phyloP scores from a whole-genome alignment of 2,329 filamentous ascomycete genomes.

The Aspergillus neoniger region DNA sequence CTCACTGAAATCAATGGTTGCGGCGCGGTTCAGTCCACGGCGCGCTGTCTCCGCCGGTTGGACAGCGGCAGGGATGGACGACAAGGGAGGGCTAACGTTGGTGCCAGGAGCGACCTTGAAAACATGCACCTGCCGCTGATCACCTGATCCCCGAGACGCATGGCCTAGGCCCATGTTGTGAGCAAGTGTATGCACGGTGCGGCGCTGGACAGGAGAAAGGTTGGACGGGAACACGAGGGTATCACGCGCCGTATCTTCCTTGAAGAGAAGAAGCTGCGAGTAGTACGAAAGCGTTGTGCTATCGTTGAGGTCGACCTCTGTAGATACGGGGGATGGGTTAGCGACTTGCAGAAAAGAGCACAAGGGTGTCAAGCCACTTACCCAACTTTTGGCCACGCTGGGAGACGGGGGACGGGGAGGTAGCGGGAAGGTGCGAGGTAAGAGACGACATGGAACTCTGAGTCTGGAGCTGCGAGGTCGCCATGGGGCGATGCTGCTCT shows the following conservation, averaged over 20 bases:
- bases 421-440: conserved; percentile 63
- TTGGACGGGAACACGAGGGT: conserved; percentile 80
- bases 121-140: conserved; percentile 87
- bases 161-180: conserved; percentile 94
- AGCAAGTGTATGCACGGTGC: conserved; percentile 88
- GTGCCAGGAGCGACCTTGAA: conserved; percentile 59
- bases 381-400: conserved; percentile 48
- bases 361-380: conserved; percentile 21
- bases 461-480: conserved; percentile 67
- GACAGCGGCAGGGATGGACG: conserved; percentile 62
- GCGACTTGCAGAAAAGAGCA: conserved; percentile 16
- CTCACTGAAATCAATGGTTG: conserved; percentile 95
- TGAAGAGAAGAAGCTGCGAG: conserved; percentile 86
- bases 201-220: conserved; percentile 78
- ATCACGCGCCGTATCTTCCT: conserved; percentile 74
- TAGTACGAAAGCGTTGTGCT: conserved; percentile 84
- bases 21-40: conserved; percentile 84
- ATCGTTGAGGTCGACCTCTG: conserved; percentile 88
- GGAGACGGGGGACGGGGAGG: conserved; percentile 68
- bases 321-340: conserved; percentile 23
- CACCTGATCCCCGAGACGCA: conserved; percentile 82
- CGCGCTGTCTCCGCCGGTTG: conserved; percentile 75
- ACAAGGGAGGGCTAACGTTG: conserved; percentile 63
- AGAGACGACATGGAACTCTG: conserved; percentile 86
- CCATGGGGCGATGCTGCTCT: conserved; percentile 85